phyloP scores from a whole-genome alignment of 2,329 filamentous ascomycete species.

The Dactylellina leptospora region DNA sequence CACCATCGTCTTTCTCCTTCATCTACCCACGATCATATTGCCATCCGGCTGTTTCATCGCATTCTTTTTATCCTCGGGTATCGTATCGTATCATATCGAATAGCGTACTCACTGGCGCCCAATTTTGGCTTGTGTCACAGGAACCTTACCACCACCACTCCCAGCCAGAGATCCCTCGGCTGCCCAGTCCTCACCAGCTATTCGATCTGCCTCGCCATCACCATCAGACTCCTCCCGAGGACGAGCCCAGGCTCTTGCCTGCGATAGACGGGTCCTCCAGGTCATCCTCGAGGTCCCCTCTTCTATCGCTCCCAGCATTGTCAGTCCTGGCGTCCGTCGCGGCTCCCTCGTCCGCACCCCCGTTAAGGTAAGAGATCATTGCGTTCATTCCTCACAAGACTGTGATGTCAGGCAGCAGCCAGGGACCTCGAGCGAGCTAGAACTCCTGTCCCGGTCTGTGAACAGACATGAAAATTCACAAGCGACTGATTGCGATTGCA shows the following conservation, averaged over 20 bases:
- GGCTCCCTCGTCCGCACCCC: constrained; percentile 55
- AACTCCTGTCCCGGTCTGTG: neutral
- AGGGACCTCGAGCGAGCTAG: constrained; percentile 25
- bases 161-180: constrained; percentile 48
- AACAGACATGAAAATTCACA: constrained; percentile 22
- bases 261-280: constrained; percentile 55
- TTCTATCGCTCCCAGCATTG: constrained; percentile 55
- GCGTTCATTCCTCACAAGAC: constrained; percentile 16
- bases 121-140: constrained; percentile 25
- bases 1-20: neutral
- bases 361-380: constrained; percentile 55
- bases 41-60: neutral
- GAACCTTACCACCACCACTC: constrained; percentile 54
- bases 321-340: constrained; percentile 57
- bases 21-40: neutral
- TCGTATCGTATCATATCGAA: neutral
- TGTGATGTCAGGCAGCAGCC: constrained; percentile 54
- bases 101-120: constrained; percentile 13
- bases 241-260: constrained; percentile 51
- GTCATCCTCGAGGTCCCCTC: constrained; percentile 56
- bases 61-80: neutral
- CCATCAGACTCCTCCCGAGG: constrained; percentile 23
- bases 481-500: constrained; percentile 20
- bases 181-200: constrained; percentile 46
- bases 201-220: constrained; percentile 50